Evolutionary conservation across 257 asterid genomes (phyloP).

Genomic region (Solanum raphanifolium): DNA sequence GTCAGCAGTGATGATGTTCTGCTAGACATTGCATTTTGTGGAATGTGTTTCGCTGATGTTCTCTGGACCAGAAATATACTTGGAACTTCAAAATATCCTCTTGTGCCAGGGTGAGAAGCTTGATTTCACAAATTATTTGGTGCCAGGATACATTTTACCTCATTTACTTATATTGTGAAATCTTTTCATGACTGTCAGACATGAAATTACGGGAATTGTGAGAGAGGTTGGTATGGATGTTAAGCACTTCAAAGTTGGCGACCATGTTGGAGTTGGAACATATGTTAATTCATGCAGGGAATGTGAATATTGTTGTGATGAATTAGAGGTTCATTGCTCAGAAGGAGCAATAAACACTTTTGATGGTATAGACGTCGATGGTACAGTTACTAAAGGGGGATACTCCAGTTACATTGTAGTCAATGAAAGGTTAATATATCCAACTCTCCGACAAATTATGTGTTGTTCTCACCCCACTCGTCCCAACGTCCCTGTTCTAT

Average conservation of each 20-base stretch:
- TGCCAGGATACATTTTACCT: neutral
- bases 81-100: conserved; percentile 66
- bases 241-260: conserved; percentile 57
- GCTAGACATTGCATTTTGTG: conserved; percentile 52
- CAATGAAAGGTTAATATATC: conserved; percentile 44
- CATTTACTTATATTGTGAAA: neutral
- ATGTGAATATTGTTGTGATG: conserved; percentile 66
- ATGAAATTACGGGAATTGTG: conserved; percentile 78
- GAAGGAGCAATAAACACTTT: conserved; percentile 55
- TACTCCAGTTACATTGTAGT: conserved; percentile 68
- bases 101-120: conserved; percentile 79
- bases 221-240: conserved; percentile 57
- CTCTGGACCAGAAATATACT: conserved; percentile 51
- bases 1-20: conserved; percentile 64
- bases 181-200: conserved; percentile 26
- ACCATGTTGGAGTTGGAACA: conserved; percentile 82
- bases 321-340: conserved; percentile 53
- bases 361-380: conserved; percentile 66
- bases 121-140: neutral
- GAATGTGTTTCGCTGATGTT: conserved; percentile 87
- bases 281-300: conserved; percentile 80
- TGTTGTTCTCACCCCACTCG: neutral
- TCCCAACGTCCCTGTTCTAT: neutral
- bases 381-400: conserved; percentile 90
- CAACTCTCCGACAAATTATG: neutral